phyloP scores from a whole-genome alignment of 2,329 filamentous ascomycete species.

The Thermomyces lanuginosus region DNA sequence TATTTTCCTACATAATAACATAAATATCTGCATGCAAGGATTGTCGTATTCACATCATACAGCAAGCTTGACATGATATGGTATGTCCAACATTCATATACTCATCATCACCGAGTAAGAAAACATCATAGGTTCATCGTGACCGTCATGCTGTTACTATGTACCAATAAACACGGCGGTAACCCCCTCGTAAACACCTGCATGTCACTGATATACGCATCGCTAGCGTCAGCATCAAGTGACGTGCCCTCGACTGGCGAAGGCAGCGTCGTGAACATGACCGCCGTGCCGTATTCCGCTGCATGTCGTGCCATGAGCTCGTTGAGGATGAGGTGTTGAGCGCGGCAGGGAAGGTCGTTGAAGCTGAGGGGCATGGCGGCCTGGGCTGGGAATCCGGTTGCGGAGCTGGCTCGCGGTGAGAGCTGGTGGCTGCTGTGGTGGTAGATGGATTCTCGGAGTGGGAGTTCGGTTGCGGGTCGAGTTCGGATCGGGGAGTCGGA shows the following conservation, averaged over 20 bases:
- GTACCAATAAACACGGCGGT: conserved; percentile 60
- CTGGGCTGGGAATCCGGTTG: conserved; percentile 38
- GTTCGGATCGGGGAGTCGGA: conserved; percentile 32
- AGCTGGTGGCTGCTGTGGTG: conserved; percentile 12
- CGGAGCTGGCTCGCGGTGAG: conserved; percentile 14
- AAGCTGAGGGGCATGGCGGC: conserved; percentile 58
- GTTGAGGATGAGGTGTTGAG: conserved; percentile 74
- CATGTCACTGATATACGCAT: conserved; percentile 60
- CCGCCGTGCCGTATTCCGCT: conserved; percentile 47
- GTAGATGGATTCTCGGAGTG: conserved; percentile 23
- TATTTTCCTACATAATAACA: no score
- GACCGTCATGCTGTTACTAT: conserved; percentile 83
- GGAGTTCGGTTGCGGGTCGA: conserved; percentile 6
- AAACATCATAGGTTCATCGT: conserved; percentile 32
- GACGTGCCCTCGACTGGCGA: conserved; percentile 65
- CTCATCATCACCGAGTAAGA: no score
- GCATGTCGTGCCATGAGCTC: conserved; percentile 60
- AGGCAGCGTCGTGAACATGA: conserved; percentile 69
- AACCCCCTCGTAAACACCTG: conserved; percentile 62
- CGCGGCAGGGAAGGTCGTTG: conserved; percentile 70
- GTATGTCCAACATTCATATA: no score
- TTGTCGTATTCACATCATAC: not conserved
- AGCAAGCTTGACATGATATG: not conserved
- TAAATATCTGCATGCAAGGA: no score
- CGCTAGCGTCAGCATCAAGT: conserved; percentile 50